These are phyloP conservation scores for Camelina laxa DNA, from an alignment of 345 rosid genomes.

Conservation along the genomic window DNA sequence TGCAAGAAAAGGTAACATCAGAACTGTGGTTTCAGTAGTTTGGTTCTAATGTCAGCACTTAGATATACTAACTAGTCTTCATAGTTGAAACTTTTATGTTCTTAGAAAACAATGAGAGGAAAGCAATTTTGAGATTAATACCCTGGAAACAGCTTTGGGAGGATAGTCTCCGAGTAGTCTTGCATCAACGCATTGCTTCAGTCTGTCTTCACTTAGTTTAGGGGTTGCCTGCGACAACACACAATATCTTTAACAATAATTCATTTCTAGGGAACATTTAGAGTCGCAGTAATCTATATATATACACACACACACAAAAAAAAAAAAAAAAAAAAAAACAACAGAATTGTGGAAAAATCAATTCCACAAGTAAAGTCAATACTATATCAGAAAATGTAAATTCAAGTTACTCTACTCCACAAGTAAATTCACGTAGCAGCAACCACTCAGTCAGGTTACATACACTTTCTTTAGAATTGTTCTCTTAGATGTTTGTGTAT, in stretches of 20 bases:
- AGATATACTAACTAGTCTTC: not conserved
- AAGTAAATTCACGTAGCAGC: conserved; percentile 47
- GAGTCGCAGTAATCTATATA: not conserved
- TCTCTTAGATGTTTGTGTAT: too few relatives aligned
- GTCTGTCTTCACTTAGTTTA: conserved; percentile 77
- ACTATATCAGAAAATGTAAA: not conserved
- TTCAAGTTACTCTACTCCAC: not conserved
- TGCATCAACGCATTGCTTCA: conserved; percentile 70
- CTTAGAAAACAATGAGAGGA: conserved; percentile 9
- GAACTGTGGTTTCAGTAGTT: not conserved
- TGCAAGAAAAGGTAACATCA: not conserved
- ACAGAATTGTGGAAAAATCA: conserved; percentile 15
- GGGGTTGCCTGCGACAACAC: conserved; percentile 67
- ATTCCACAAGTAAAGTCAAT: not conserved
- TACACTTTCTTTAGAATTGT: too few relatives aligned
- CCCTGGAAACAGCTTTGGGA: conserved; percentile 79
- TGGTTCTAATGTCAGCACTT: conserved; percentile 4
- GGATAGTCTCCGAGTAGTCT: conserved; percentile 71
- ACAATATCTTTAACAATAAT: not conserved
- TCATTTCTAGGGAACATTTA: not conserved
- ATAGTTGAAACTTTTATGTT: not conserved
- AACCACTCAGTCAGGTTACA: conserved; percentile 47
- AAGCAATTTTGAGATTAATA: conserved; percentile 24
- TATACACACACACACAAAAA: not conserved
- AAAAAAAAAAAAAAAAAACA: not conserved